A percentile compares a stretch with the other conserved stretches of the same genome.
These are phyloP conservation scores for Antarctomyces pellizariae DNA, from an alignment of 495 filamentous ascomycete genomes.

Conservation along the genomic window DNA sequence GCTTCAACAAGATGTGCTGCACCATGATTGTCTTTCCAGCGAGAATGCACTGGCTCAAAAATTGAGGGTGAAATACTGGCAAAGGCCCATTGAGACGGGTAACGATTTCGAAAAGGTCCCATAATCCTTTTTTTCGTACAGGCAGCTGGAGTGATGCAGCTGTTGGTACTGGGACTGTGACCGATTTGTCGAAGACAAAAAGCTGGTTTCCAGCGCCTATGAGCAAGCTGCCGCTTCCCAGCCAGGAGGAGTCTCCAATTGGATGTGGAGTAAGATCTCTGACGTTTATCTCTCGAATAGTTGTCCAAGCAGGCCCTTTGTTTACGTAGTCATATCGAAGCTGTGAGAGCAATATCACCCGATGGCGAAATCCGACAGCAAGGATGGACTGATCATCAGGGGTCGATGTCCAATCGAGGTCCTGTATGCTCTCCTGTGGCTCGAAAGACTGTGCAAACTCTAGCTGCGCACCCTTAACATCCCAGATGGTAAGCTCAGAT, in stretches of 20 bases:
- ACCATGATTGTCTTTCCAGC: conserved; percentile 54
- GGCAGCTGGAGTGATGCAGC: conserved; percentile 41
- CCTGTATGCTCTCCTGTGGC: conserved; percentile 48
- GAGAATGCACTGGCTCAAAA: conserved; percentile 71
- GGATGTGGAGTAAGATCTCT: conserved; percentile 69
- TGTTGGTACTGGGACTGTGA: conserved; percentile 38
- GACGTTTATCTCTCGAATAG: conserved; percentile 61
- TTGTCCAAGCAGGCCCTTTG: conserved; percentile 73
- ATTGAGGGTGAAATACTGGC: conserved; percentile 84
- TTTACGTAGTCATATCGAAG: conserved; percentile 87
- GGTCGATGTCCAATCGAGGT: conserved; percentile 88
- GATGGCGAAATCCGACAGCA: conserved; percentile 72
- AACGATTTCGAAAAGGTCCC: conserved; percentile 61
- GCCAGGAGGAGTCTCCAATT: conserved; percentile 83
- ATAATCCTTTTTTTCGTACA: conserved; percentile 16
- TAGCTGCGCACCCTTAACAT: conserved; percentile 55
- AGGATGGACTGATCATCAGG: conserved; percentile 80
- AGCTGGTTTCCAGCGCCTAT: conserved; percentile 84
- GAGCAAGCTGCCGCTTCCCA: conserved; percentile 58
- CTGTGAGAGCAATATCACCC: conserved; percentile 67
- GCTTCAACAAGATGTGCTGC: conserved; percentile 44
- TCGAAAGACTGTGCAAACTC: conserved; percentile 62
- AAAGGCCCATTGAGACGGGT: conserved; percentile 66
- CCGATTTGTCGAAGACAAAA: conserved; percentile 59
- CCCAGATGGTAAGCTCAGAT: conserved; percentile 81